Conservation (phyloP, 192 early-diverging fungal species). For the Coemansia erecta region DNA sequence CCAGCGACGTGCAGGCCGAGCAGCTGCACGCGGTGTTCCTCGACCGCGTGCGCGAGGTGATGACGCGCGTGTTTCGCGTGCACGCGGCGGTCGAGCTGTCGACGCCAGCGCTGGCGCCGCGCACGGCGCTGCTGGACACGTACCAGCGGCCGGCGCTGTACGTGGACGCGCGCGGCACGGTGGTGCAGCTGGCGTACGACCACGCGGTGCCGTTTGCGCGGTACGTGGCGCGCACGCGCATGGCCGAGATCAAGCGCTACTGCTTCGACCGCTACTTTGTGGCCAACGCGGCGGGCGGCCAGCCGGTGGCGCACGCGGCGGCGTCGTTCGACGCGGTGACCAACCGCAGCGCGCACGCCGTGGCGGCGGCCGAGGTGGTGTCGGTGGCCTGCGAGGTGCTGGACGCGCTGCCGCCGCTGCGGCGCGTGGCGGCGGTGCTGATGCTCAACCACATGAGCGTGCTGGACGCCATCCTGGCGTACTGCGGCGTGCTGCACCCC, state of each 20-base stretch:
- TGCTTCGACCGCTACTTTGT: conserved; percentile 82
- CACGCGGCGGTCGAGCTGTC: conserved; percentile 85
- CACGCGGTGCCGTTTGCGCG: conserved; percentile 90
- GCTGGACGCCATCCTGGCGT: conserved; percentile 73
- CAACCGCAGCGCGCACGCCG: conserved; percentile 57
- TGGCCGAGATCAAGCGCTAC: conserved; percentile 78
- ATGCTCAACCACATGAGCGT: conserved; percentile 74
- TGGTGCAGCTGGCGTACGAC: conserved; percentile 87
- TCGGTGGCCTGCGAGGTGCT: conserved; percentile 74
- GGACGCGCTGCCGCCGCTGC: conserved; percentile 66
- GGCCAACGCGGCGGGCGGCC: conserved; percentile 78
- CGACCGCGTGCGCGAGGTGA: conserved; percentile 67
- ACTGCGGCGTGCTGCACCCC: conserved; percentile 60
- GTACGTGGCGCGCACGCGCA: conserved; percentile 71
- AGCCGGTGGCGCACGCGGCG: conserved; percentile 73
- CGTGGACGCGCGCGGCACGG: conserved; percentile 76
- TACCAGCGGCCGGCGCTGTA: conserved; percentile 72
- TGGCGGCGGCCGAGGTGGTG: conserved; percentile 88
- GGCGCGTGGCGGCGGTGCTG: conserved; percentile 58
- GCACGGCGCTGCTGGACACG: conserved; percentile 56
- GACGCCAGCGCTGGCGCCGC: conserved; percentile 81
- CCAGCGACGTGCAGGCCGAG: conserved; percentile 45
- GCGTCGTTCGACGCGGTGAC: conserved; percentile 93
- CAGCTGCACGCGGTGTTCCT: conserved; percentile 69
- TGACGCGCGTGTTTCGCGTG: conserved; percentile 71